These are phyloP conservation scores for Talaromyces amestolkiae DNA, from an alignment of 2,329 filamentous ascomycete species.

Conservation along the genomic window DNA sequence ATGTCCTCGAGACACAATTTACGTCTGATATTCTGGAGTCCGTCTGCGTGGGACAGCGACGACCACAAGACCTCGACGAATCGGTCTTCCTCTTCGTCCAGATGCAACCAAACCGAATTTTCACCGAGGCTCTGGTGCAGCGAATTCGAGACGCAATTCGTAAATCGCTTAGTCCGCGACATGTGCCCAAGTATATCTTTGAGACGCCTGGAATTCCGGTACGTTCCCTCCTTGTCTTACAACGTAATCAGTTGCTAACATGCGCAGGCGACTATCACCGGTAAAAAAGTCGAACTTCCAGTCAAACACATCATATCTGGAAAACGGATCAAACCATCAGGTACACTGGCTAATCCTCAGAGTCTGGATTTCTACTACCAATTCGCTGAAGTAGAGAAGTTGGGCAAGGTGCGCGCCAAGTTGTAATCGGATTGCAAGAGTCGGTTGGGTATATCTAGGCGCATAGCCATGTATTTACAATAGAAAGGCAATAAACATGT, in stretches of 20 bases:
- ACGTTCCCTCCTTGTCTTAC: constrained; percentile 35
- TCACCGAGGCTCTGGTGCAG: constrained; percentile 55
- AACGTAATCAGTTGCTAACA: background rate
- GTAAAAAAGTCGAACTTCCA: constrained; percentile 73
- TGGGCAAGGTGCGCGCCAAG: constrained; percentile 35
- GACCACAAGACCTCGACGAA: constrained; percentile 51
- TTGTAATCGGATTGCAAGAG: background rate
- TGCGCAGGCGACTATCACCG: constrained; percentile 69
- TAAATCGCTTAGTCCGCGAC: constrained; percentile 65
- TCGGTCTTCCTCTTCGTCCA: constrained; percentile 58
- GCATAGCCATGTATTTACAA: background rate
- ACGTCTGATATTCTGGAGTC: constrained; percentile 63
- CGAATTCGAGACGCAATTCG: constrained; percentile 65
- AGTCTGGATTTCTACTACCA: constrained; percentile 76
- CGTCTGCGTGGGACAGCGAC: constrained; percentile 75
- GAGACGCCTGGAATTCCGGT: constrained; percentile 79
- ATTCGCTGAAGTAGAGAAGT: constrained; percentile 69
- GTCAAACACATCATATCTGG: constrained; percentile 83
- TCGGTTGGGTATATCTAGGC: background rate
- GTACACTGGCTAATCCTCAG: constrained; percentile 72
- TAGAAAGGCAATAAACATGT: background rate
- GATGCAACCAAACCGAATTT: constrained; percentile 58
- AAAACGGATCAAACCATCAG: constrained; percentile 68
- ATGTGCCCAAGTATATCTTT: constrained; percentile 76
- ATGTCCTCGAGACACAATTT: constrained; percentile 61